These are phyloP conservation scores for Teunomyces lycoperdinae DNA, from an alignment of 805 yeast species.

Conservation along the genomic window DNA sequence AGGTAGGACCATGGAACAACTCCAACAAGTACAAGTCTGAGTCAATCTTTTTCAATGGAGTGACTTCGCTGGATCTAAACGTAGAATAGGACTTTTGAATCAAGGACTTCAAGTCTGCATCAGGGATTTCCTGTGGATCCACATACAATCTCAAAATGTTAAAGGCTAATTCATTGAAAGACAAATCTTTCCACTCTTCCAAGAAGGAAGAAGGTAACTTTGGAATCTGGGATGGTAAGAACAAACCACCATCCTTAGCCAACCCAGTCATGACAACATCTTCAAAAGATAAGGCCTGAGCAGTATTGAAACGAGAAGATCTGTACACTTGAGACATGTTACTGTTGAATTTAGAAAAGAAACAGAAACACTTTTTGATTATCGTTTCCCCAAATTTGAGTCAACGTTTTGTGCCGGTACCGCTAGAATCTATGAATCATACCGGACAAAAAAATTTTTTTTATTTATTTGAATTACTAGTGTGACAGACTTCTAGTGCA, in stretches of 20 bases:
- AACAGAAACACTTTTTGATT: not conserved
- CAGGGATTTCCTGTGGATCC: slow-evolving; percentile 66
- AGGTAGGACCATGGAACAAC: slow-evolving; percentile 98
- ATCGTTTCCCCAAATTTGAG: not conserved
- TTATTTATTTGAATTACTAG: not conserved
- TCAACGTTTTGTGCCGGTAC: slow-evolving; percentile 3
- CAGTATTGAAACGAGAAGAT: slow-evolving; percentile 67
- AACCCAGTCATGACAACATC: slow-evolving; percentile 85
- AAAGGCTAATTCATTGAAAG: slow-evolving; percentile 85
- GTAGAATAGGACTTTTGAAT: slow-evolving; percentile 79
- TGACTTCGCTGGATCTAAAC: slow-evolving; percentile 82
- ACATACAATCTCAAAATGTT: slow-evolving; percentile 82
- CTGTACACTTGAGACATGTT: slow-evolving; percentile 59
- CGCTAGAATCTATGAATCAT: not conserved
- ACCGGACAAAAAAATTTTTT: not conserved
- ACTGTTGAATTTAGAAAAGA: not conserved
- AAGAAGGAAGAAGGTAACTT: slow-evolving; percentile 55
- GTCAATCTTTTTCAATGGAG: slow-evolving; percentile 74
- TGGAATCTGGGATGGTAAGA: slow-evolving; percentile 83
- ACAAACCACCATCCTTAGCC: slow-evolving; percentile 96
- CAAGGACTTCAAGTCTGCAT: slow-evolving; percentile 60
- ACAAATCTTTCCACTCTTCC: slow-evolving; percentile 64
- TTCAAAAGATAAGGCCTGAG: slow-evolving; percentile 63
- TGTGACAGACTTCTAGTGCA: not conserved
- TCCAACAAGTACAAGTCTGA: slow-evolving; percentile 72